Base-by-base conservation (phyloP, 2,329 filamentous ascomycete species). In the Botrytis byssoidea region DNA sequence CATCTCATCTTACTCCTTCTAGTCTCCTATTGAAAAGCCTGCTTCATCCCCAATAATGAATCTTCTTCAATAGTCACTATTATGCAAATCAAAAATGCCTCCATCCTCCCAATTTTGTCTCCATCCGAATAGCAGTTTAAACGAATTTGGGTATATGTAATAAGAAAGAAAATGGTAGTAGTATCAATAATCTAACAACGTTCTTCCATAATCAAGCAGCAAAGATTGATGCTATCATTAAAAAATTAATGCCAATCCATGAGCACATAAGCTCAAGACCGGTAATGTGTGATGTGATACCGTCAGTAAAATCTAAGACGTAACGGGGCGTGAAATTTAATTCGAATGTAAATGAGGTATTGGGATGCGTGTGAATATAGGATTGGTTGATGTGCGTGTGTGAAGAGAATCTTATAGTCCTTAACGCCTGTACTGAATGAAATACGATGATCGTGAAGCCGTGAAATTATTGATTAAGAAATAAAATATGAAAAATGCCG, bases 101-200 rank as follows among this genome's bases (percentile, higher is more conserved):
- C 40, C 40, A 44, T 18, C 70, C 46, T 55, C 48, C 46, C 70
- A 72, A 67, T 57, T 72, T 67, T 66, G 46, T 51, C 65, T 46
- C 46, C 46, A 65, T 72, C 32, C 65, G 74, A 51, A 35, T 74
- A 75, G 74, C 60, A 76, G 74, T 71, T 77, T 77, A 80, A 76
- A 79, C 77, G 77, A 79, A 79, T 75, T 74, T 77, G 79, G 79
- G 79, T 80, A 80, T 80, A 80, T 79, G 77, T 74, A 79, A 79
- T 74, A 72, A 69, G 72, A 75, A 75, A 76, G 76, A 71, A 72
- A 75, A 32, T 22, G 42, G n/a, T 18, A 64, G 60, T 67, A 63
- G 65, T 59, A 59, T 72, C 73, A 68, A 70, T 61, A 51, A 64
- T 74, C 67, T 71, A 73, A 37, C 55, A 55, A 48, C 32, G 73